A percentile compares a stretch with the other conserved stretches of the same genome.
Evolutionary conservation across 345 rosid species (phyloP).

Genomic region (Turritis glabra): DNA sequence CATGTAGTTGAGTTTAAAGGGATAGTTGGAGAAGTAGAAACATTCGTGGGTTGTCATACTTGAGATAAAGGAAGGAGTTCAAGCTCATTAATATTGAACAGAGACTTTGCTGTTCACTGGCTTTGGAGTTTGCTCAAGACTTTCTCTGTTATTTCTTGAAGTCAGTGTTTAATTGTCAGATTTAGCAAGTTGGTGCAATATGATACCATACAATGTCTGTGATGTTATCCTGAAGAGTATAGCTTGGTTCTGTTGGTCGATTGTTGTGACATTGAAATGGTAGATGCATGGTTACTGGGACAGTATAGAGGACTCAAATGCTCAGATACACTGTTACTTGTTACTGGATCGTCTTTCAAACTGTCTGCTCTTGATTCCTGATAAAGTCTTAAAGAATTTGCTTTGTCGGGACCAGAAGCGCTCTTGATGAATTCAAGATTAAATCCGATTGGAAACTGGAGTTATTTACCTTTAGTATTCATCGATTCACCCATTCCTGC

Average conservation of each 20-base stretch:
- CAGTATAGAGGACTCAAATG: background rate
- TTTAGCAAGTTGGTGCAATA: background rate
- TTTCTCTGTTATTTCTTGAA: conserved; percentile 8
- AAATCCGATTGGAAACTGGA: background rate
- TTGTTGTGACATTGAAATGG: background rate
- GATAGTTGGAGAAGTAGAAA: background rate
- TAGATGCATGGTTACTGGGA: background rate
- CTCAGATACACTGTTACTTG: background rate
- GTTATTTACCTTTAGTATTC: background rate
- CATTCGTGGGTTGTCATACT: background rate
- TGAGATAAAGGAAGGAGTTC: background rate
- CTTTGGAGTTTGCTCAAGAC: background rate
- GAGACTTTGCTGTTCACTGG: background rate
- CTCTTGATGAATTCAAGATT: background rate
- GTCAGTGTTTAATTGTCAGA: background rate
- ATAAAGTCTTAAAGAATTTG: background rate
- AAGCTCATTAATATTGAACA: background rate
- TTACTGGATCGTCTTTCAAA: background rate
- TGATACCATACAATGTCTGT: background rate
- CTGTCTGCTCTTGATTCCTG: background rate
- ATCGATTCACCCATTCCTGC: background rate
- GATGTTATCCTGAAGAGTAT: background rate
- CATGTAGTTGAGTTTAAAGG: conserved; percentile 3
- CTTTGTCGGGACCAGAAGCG: background rate
- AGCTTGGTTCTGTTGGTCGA: background rate